Conservation (phyloP, 2,329 filamentous ascomycete species). For the Aspergillus chevalieri region DNA sequence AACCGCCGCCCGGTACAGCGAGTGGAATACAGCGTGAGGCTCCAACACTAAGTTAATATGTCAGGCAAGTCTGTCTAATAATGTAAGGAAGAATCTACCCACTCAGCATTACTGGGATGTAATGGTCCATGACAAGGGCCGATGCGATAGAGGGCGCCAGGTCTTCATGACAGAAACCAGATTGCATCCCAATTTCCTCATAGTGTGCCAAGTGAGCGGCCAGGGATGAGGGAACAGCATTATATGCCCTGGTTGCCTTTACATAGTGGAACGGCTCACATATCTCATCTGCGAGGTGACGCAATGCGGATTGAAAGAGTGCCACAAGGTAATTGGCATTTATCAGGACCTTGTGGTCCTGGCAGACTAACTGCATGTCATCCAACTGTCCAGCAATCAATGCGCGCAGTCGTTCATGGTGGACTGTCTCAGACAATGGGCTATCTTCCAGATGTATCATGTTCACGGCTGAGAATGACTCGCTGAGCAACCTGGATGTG, state of each 20-base stretch:
- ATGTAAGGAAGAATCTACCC: neutral
- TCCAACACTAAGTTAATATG: neutral
- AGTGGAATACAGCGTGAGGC: constrained; percentile 1
- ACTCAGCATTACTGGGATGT: neutral
- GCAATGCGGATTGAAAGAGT: neutral
- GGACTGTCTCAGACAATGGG: neutral
- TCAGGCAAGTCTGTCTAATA: neutral
- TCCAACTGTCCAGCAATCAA: constrained; percentile 1
- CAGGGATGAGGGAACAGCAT: neutral
- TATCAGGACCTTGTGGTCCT: neutral
- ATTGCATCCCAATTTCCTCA: neutral
- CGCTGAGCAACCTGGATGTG: neutral
- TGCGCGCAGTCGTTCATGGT: neutral
- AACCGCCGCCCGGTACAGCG: constrained; percentile 4
- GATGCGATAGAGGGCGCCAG: constrained; percentile 1
- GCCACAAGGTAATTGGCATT: neutral
- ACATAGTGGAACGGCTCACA: constrained; percentile 1
- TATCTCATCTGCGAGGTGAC: neutral
- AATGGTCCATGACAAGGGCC: constrained; percentile 2
- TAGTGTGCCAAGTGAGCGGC: neutral
- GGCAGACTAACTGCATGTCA: neutral
- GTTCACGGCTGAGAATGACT: constrained; percentile 2
- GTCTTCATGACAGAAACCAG: neutral
- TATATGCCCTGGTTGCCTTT: neutral
- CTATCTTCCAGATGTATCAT: neutral